Evolutionary conservation across 306 rosid species (phyloP), one percentile per base, ranked within the genome.

Genomic region (Lablab purpureus): DNA sequence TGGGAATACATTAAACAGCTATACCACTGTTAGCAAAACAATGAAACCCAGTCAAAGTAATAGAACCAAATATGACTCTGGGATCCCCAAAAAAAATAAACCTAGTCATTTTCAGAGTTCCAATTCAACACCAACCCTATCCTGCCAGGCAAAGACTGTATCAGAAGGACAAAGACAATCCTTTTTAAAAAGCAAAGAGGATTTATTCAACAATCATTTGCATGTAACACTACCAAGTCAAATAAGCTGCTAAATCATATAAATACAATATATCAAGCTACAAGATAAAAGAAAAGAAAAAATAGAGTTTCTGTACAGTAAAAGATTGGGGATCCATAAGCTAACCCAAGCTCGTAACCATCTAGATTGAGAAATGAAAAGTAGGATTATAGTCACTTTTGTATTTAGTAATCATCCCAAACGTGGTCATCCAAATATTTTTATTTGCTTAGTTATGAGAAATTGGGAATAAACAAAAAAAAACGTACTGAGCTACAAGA

Each of bases 1-100:
- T 19, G 70, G 7, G 28, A 68, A 59, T 27, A 2, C 23, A 28
- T 30, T n/a, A 32, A 50, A 41, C 68, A 54, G 50, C 60, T 46
- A 28, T 45, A 37, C 45, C 60, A 52, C 27, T 11, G 15, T 63
- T 46, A 21, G 80, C 43, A 74, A 55, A 45, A 47, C 71, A 62
- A 47, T 34, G 28, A 75, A n/a, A 46, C 34, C 23, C 17, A n/a
- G 19, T 40, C 55, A 71, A 71, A 30, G 49, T 43, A 11, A n/a
- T 6, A 74, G 58, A 34, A 74, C 46, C 13, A 41, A 7, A 60
- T 32, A 32, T 32, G 37, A 32, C 37, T 32, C 37, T 5, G 30
- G 30, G 30, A n/a, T 27, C 30, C 30, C 3, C 40, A 73, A 27
- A 52, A 71, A 34, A 32, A 25, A 22, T 47, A 63, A 14, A 47